Base-by-base conservation (phyloP, 257 asterid genomes). In the Capsicum rhomboideum region DNA sequence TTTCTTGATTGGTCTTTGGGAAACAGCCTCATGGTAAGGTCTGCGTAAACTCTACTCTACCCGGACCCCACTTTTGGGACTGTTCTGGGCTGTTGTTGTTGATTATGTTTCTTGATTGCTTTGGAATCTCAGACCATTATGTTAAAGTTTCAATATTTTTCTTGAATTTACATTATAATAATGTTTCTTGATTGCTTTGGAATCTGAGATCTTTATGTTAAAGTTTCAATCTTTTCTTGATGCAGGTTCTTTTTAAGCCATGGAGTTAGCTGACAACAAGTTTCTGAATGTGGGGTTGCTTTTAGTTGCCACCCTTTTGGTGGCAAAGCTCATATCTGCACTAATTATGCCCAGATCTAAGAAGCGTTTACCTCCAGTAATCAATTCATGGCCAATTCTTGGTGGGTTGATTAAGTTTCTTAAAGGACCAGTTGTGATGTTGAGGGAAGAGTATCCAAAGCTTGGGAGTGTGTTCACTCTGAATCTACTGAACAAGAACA, bases 401-500 rank as follows among this genome's bases (percentile, higher is more conserved):
- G 99, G 99, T 7, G 99, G 99, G 28, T 80, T 95, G 83, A 5
- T 93, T 50, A 86, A 90, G 79, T 95, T 95, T 90, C 63, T 94
- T 91, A 90, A 90, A 61, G 99, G 99, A 2, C 99, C 99, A 21
- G 86, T 95, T 46, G 93, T 94, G 85, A 91, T 95, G 98, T 90
- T 95, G 23, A 87, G 91, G 67, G 97, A 95, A 85, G 99, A 95
- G 93, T 95, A 95, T 82, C 95, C 95, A 2, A 95, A 93, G 93
- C 94, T 94, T n/a, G 99, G 99, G 34, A 90, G 97, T 69, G 99
- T 95, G 82, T 95, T 95, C 89, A 91, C 98, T 16, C 91, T 93
- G 78, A 89, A 86, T 75, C 82, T 94, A 78, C 88, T 93, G 34
- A 92, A 89, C 85, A 96, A 91, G 92, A 93, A 91, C 67, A 92